A percentile compares a stretch with the other conserved stretches of the same genome.
These are phyloP conservation scores for Mucor piriformis DNA, from an alignment of 371 early-diverging fungal genomes.

Conservation along the genomic window DNA sequence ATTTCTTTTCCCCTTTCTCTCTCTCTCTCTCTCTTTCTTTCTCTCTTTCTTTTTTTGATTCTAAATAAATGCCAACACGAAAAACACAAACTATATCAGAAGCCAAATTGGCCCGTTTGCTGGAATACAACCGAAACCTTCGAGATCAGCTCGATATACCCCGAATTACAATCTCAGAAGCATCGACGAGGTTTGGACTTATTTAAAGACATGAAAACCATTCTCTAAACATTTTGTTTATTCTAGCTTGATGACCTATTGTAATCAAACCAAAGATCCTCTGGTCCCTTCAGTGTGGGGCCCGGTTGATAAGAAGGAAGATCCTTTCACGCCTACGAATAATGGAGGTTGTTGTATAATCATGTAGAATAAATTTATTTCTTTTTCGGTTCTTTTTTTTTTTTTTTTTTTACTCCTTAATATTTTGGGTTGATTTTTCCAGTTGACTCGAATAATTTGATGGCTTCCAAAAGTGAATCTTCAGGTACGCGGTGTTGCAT, in stretches of 20 bases:
- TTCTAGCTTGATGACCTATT: constrained; percentile 55
- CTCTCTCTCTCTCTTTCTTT: not conserved
- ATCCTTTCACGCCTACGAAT: constrained; percentile 69
- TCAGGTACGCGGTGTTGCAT: constrained; percentile 51
- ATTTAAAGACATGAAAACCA: not conserved
- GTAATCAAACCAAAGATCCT: constrained; percentile 60
- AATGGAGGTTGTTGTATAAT: constrained; percentile 31
- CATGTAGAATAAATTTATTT: constrained; percentile 21
- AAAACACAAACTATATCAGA: constrained; percentile 55
- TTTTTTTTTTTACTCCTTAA: not conserved
- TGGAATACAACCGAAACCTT: constrained; percentile 77
- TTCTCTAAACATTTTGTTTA: not conserved
- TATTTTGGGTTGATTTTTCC: constrained; percentile 31
- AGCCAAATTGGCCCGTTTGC: constrained; percentile 71
- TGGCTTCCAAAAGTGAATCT: constrained; percentile 40
- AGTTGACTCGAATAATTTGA: constrained; percentile 37
- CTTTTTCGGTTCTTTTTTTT: constrained; percentile 1
- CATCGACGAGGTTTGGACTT: constrained; percentile 37
- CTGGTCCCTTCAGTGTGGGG: constrained; percentile 86
- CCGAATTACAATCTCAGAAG: constrained; percentile 81
- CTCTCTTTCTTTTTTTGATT: not conserved
- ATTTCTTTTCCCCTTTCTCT: not conserved
- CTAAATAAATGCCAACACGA: constrained; percentile 11
- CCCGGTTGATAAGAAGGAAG: constrained; percentile 65
- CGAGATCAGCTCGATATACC: constrained; percentile 80